phyloP scores from a whole-genome alignment of 2,329 filamentous ascomycete species.

The Talaromyces sp. region DNA sequence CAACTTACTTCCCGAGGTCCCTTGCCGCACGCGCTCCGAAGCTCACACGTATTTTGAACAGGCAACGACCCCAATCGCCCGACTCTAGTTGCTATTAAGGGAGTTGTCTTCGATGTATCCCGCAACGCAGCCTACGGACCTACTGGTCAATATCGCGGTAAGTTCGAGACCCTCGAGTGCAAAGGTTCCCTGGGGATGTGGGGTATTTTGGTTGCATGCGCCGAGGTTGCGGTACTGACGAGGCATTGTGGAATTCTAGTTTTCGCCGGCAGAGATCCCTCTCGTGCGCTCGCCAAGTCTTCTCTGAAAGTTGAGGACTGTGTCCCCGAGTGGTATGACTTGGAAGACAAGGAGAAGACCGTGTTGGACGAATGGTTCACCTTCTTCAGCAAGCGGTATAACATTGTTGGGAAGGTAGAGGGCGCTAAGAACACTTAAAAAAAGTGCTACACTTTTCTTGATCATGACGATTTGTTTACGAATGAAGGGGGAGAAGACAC shows the following conservation, averaged over 20 bases:
- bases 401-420: slow-evolving; percentile 61
- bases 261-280: slow-evolving; percentile 93
- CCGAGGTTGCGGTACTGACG: slow-evolving; percentile 1
- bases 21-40: neutral
- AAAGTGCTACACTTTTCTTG: neutral
- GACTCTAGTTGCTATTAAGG: slow-evolving; percentile 70
- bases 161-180: slow-evolving; percentile 28
- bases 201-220: neutral
- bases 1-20: neutral
- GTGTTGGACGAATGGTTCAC: slow-evolving; percentile 90
- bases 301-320: slow-evolving; percentile 87
- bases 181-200: neutral
- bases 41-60: slow-evolving; percentile 17
- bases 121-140: slow-evolving; percentile 85
- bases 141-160: slow-evolving; percentile 83
- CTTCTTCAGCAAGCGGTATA: slow-evolving; percentile 97
- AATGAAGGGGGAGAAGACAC: neutral
- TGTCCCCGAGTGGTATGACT: slow-evolving; percentile 76
- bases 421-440: slow-evolving; percentile 41
- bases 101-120: slow-evolving; percentile 90
- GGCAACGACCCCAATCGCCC: slow-evolving; percentile 51
- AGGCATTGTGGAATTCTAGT: slow-evolving; percentile 56
- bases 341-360: slow-evolving; percentile 81
- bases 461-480: neutral
- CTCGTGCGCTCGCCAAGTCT: slow-evolving; percentile 83